These are phyloP conservation scores for Beta vulgaris DNA, from an alignment of 148 eudicot species.

Conservation along the genomic window DNA sequence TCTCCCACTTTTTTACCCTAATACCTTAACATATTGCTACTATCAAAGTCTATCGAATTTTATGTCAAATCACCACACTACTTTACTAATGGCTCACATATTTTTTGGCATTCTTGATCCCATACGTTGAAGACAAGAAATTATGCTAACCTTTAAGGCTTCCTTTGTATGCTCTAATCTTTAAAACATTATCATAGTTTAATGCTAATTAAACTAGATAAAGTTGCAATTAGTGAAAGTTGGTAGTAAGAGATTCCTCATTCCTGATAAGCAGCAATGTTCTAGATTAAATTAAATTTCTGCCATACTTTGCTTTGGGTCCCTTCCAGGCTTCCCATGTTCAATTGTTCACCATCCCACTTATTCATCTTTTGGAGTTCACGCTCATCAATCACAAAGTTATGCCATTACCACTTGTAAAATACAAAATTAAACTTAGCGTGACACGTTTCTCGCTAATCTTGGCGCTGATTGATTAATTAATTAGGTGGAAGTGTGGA, in stretches of 20 bases:
- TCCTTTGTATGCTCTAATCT: background rate
- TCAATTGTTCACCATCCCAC: constrained; percentile 2
- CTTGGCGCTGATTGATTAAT: too few species aligned
- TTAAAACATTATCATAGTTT: constrained; percentile 12
- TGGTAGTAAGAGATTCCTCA: constrained; percentile 22
- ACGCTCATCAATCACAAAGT: too few species aligned
- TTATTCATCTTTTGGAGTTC: background rate
- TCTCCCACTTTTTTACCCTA: too few species aligned
- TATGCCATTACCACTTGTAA: too few species aligned
- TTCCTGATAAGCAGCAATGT: background rate
- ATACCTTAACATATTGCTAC: too few species aligned
- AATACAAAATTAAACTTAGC: too few species aligned
- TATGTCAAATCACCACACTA: too few species aligned
- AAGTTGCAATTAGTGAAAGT: constrained; percentile 31
- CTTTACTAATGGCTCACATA: too few species aligned
- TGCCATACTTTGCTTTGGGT: background rate
- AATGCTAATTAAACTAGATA: constrained; percentile 20
- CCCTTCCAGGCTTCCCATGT: too few species aligned
- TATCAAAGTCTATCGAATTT: too few species aligned
- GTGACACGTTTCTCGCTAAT: too few species aligned
- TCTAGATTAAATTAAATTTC: background rate
- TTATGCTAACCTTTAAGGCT: constrained; percentile 11
- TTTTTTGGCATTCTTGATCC: background rate
- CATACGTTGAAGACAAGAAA: constrained; percentile 11
- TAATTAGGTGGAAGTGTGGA: too few species aligned